phyloP scores from a whole-genome alignment of 768 basidiomycete species.

The Strobilomyces confusus region DNA sequence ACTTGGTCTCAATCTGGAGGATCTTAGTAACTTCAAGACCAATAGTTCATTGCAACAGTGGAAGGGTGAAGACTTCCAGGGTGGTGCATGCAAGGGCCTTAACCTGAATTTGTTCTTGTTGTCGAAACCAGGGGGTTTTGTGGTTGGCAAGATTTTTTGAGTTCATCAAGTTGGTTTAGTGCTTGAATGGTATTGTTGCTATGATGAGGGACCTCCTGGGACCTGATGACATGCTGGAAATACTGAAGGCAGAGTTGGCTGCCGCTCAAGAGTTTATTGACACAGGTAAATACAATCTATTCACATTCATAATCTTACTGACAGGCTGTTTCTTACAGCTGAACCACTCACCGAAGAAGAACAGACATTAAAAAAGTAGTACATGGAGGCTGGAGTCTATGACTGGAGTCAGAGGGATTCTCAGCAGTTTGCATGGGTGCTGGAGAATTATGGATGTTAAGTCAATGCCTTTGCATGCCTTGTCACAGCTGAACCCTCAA shows the following conservation, averaged over 20 bases:
- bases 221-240: constrained; percentile 76
- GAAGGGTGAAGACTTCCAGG: constrained; percentile 92
- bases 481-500: background rate
- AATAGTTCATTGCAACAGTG: constrained; percentile 89
- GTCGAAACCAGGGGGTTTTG: constrained; percentile 79
- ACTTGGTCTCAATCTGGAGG: constrained; percentile 86
- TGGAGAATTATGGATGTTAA: constrained; percentile 81
- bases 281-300: constrained; percentile 45
- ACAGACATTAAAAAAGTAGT: constrained; percentile 70
- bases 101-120: constrained; percentile 79
- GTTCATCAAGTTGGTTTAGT: constrained; percentile 32
- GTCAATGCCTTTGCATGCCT: constrained; percentile 16
- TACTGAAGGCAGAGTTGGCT: constrained; percentile 73
- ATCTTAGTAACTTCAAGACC: constrained; percentile 94
- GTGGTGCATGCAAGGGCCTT: constrained; percentile 69
- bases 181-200: constrained; percentile 63
- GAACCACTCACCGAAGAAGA: constrained; percentile 92
- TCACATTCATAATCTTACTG: no score
- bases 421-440: constrained; percentile 80
- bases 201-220: constrained; percentile 62
- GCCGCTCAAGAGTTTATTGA: constrained; percentile 87
- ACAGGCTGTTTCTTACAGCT: constrained; percentile 43
- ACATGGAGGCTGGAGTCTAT: constrained; percentile 75
- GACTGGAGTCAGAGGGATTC: constrained; percentile 94
- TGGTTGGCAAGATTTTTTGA: background rate